Base-by-base conservation (phyloP, 441 rosid species). In the Arabidopsis lyrata region DNA sequence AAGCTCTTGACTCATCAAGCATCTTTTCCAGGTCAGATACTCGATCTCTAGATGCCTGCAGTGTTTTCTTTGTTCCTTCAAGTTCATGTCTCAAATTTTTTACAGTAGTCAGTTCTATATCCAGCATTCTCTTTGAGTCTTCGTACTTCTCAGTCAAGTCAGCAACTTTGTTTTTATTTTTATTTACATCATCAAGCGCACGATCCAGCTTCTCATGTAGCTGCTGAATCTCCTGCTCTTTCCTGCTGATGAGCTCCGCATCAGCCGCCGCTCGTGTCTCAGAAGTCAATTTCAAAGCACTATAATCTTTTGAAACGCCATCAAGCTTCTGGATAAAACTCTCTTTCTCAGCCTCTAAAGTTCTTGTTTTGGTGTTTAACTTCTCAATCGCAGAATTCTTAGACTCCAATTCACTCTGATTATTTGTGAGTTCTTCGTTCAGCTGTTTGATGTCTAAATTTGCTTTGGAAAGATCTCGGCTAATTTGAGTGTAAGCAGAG, bases 1-100 rank as follows among this genome's bases (percentile, higher is more conserved):
- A 76, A 53, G 60, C 63, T 80, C 54, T 81, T 2, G 95, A 86
- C 58, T 86, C 79, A 76, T 83, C 69, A 22, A 92, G 91, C 65
- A 80, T 84, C 56, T 77, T 78, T 44, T 48, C 85, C 66, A 91
- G 83, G 77, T 78, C 86, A 72, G 87, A 84, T 68, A 83, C 88
- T 76, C 84, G 88, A 49, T 72, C 84, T 73, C 72, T 81, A 11
- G 82, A 84, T 83, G 83, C 85, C 57, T 57, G 79, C 48, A 88
- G 88, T 63, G 81, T 72, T 76, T 86, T 86, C 79, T 71, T 78
- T 66, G 84, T 73, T 32, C 57, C 72, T 74, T 75, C 78, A 59
- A 87, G 85, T 82, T 95, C 97, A 61, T 83, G 80, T 72, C 83
- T 85, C 81, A 88, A 75, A 72, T 81, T 81, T 70, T 67, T 72